These are phyloP conservation scores for Chlamydomonas urium DNA, from an alignment of 139 green algal species.

Conservation along the genomic window DNA sequence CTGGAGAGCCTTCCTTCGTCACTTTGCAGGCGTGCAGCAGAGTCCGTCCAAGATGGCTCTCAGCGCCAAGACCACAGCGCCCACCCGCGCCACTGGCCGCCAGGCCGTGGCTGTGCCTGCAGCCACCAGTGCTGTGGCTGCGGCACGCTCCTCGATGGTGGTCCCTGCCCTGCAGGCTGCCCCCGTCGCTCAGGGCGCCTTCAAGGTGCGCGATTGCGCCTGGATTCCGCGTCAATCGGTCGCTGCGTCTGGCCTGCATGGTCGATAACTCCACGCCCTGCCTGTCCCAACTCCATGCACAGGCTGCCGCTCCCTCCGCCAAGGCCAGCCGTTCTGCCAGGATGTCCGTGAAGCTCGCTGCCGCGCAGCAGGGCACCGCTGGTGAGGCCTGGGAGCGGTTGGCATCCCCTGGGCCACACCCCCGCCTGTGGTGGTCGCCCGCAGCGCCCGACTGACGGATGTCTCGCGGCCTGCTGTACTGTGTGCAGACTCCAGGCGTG, in stretches of 20 bases:
- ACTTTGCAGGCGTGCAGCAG: too few species aligned
- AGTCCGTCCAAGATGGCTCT: constrained; percentile 12
- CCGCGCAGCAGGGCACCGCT: neutral
- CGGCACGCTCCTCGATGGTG: neutral
- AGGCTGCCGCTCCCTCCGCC: neutral
- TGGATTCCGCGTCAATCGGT: too few species aligned
- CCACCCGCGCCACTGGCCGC: neutral
- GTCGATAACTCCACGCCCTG: neutral
- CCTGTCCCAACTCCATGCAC: too few species aligned
- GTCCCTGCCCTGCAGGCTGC: neutral
- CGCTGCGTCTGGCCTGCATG: too few species aligned
- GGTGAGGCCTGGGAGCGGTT: neutral
- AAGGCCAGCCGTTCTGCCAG: neutral
- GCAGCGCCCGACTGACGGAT: too few species aligned
- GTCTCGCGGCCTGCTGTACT: neutral
- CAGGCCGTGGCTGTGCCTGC: neutral
- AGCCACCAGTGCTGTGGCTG: neutral
- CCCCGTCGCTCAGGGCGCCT: neutral
- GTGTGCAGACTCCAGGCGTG: constrained; percentile 16
- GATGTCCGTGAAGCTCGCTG: neutral
- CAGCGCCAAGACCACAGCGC: constrained; percentile 8
- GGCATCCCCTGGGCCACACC: too few species aligned
- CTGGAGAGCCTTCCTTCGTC: too few species aligned
- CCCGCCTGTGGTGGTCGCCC: too few species aligned
- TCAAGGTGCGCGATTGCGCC: neutral